Evolutionary conservation across 2,329 filamentous ascomycete species (phyloP), one percentile per base, ranked within the genome.

Genomic region (Talaromyces rugulosus): DNA sequence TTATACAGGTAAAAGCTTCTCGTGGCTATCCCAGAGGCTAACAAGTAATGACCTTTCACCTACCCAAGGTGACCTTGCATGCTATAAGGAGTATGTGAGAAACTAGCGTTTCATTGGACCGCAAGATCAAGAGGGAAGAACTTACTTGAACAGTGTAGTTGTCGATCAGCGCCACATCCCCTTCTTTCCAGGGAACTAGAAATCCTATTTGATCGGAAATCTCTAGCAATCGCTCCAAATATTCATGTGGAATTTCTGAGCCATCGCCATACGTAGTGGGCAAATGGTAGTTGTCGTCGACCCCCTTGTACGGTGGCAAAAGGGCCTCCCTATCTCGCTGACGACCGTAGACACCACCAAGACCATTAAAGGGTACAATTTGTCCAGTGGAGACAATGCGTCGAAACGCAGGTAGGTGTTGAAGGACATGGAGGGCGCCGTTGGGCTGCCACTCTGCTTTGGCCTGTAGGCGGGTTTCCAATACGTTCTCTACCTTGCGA

Each of bases 21-120:
- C 51, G 16, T 53, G 28, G 7, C 51, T 34, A 55, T 55, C 30
- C 52, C 30, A 55, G 1, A 55, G 31, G 36, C 52, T 34, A 8
- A 55, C 52, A 36, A 55, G 52, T 34, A 55, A 28, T 34, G 52
- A 55, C 16, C 52, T 31, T 34, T 55, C 36, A n/a, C 30, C 52
- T 23, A 34, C 52, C 52, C 52, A 55, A 36, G 52, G 52, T n/a
- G 52, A 34, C 18, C 52, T 31, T 34, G 52, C 52, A 55, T 55
- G 52, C 52, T 55, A 55, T 36, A 36, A 36, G 33, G 14, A 18
- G 5, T 11, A 36, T 31, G 30, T 55, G 30, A 55, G 30, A 14
- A 36, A 36, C 33, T 14, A 36, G 11, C 14, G 5, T 36, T 14
- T 36, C 8, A n/a, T 31, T 31, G 28, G 18, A 14, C 27, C 11